Evolutionary conservation across 2,329 filamentous ascomycete genomes (phyloP).

Genomic region (Didymella pinodella): DNA sequence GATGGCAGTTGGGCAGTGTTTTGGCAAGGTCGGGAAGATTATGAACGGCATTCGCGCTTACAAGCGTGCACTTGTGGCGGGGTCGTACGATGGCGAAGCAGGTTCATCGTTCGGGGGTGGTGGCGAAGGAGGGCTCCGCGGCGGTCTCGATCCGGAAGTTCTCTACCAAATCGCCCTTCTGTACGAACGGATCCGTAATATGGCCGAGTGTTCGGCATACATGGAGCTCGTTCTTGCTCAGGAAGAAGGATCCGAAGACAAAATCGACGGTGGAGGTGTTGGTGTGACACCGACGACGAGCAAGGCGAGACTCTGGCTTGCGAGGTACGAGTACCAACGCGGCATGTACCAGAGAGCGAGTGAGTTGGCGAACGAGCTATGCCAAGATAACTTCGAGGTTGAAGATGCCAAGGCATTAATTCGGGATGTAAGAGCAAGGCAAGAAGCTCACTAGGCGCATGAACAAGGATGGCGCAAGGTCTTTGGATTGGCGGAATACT

Average conservation of each 20-base stretch:
- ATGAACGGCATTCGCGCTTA: conserved; percentile 94
- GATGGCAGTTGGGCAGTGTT: conserved; percentile 92
- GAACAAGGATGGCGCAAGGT: not conserved
- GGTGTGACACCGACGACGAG: conserved; percentile 92
- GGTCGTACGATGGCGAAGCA: conserved; percentile 76
- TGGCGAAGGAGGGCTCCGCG: conserved; percentile 56
- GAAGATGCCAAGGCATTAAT: conserved; percentile 89
- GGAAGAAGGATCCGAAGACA: conserved; percentile 72
- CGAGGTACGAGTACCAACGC: conserved; percentile 77
- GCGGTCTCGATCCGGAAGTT: conserved; percentile 83
- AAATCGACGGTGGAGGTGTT: conserved; percentile 61
- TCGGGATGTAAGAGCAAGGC: conserved; percentile 78
- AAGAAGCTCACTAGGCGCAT: conserved; percentile 7
- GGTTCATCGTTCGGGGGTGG: conserved; percentile 57
- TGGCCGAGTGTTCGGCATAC: conserved; percentile 84
- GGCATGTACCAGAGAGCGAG: conserved; percentile 79
- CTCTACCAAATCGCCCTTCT: conserved; percentile 88
- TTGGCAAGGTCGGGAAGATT: conserved; percentile 85
- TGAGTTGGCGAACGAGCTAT: conserved; percentile 86
- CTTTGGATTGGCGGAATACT: not conserved
- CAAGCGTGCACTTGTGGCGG: conserved; percentile 88
- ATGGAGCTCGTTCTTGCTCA: conserved; percentile 97
- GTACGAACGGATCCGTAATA: conserved; percentile 81
- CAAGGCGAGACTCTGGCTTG: conserved; percentile 93
- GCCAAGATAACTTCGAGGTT: conserved; percentile 86